Conservation (phyloP, 1,139 yeast species). For the Yamadazyma kanchanaburiensis region DNA sequence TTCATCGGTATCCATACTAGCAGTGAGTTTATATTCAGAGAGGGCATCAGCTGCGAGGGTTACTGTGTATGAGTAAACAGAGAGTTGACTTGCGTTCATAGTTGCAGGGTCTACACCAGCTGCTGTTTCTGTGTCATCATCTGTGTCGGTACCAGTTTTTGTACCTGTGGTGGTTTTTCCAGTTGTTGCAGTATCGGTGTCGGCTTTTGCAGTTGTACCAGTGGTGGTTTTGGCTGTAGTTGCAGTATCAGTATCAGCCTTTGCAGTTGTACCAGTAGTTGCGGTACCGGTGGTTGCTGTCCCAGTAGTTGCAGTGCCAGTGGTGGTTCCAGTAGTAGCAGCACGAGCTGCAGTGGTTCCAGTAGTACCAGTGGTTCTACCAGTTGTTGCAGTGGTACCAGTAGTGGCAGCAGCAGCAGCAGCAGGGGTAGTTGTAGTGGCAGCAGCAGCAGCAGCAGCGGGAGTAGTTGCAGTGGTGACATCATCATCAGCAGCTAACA, state of each 20-base stretch:
- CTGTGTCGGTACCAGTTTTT: conserved; percentile 7
- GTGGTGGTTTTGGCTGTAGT: conserved; percentile 6
- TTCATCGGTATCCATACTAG: conserved; percentile 11
- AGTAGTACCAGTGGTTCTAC: conserved; percentile 10
- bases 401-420: conserved; percentile 9
- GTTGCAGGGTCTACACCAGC: conserved; percentile 9
- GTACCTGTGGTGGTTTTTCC: conserved; percentile 4
- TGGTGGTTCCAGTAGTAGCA: conserved; percentile 10
- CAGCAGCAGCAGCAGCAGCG: conserved; percentile 6
- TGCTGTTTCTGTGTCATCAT: too few relatives aligned
- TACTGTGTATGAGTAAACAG: conserved; percentile 8
- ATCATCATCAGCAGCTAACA: background rate
- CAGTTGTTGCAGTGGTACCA: conserved; percentile 8
- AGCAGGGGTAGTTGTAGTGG: conserved; percentile 2
- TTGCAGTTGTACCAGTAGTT: conserved; percentile 8
- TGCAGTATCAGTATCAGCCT: conserved; percentile 7
- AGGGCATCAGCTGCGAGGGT: conserved; percentile 14
- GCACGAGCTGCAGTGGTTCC: conserved; percentile 11
- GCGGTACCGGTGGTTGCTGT: conserved; percentile 11
- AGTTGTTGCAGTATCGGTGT: conserved; percentile 7
- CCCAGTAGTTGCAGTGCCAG: conserved; percentile 6
- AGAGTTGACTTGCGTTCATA: conserved; percentile 6
- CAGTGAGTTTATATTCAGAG: conserved; percentile 9
- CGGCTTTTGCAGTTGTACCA: conserved; percentile 7
- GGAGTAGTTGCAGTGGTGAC: background rate